Evolutionary conservation across 176 grass and related monocot genomes (phyloP).

Genomic region (Leersia perrieri): DNA sequence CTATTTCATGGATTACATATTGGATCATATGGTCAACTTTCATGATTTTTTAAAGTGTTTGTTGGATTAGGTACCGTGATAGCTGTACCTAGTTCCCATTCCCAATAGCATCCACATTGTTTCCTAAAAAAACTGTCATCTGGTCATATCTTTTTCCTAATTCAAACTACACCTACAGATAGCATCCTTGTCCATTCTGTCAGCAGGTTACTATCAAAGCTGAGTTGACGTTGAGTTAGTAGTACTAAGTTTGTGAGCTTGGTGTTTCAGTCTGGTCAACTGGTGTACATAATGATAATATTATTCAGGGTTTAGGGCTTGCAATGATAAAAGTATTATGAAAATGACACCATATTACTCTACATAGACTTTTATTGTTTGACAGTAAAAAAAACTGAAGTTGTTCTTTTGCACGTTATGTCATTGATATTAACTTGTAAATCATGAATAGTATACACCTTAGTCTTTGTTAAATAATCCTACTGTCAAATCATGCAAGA

Average conservation of each 20-base stretch:
- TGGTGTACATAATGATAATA: background rate
- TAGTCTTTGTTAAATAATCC: background rate
- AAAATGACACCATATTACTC: background rate
- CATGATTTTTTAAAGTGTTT: background rate
- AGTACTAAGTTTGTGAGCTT: background rate
- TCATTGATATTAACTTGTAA: background rate
- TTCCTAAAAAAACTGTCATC: background rate
- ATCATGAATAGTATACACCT: background rate
- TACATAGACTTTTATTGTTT: background rate
- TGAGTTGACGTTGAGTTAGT: background rate
- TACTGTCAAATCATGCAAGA: background rate
- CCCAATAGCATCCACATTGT: background rate
- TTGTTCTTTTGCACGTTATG: background rate
- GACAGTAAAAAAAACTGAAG: background rate
- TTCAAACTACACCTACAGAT: background rate
- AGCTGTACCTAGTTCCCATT: conserved; percentile 21
- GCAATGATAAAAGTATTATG: background rate
- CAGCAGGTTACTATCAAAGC: background rate
- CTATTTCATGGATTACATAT: background rate
- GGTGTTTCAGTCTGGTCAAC: background rate
- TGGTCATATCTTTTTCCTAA: background rate
- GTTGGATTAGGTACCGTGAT: conserved; percentile 1
- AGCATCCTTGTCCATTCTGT: background rate
- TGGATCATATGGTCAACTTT: background rate
- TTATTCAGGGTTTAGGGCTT: background rate